These are phyloP conservation scores for Phytophthora aleatoria DNA, from an alignment of 352 stramenopile genomes.

Conservation along the genomic window DNA sequence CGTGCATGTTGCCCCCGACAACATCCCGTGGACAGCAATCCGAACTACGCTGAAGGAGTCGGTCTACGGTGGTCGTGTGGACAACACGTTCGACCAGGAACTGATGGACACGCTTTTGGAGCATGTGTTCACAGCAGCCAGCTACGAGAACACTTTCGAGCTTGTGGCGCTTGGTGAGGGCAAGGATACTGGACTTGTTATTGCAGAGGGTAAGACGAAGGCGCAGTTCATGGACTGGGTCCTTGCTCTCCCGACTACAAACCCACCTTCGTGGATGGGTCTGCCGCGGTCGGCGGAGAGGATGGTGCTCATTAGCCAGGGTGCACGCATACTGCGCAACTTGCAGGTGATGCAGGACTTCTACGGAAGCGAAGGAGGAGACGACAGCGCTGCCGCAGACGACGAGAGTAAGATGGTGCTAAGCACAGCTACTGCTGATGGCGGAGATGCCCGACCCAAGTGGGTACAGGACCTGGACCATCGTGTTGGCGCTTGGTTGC, in stretches of 20 bases:
- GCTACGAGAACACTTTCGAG: constrained; percentile 92
- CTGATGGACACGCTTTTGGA: constrained; percentile 95
- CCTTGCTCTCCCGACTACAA: constrained; percentile 83
- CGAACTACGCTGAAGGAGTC: constrained; percentile 95
- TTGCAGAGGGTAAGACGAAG: constrained; percentile 91
- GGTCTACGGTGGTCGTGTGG: constrained; percentile 98
- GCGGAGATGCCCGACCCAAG: constrained; percentile 59
- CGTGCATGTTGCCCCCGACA: constrained; percentile 93
- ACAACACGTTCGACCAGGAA: constrained; percentile 96
- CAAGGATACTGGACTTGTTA: constrained; percentile 63
- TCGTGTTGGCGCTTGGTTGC: constrained; percentile 67
- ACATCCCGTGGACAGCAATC: constrained; percentile 98
- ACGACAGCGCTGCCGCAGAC: constrained; percentile 33
- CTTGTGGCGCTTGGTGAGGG: constrained; percentile 55
- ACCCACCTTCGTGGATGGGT: constrained; percentile 93
- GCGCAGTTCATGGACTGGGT: constrained; percentile 93
- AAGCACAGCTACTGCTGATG: constrained; percentile 33
- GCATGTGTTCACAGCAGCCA: constrained; percentile 93
- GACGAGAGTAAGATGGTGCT: constrained; percentile 73
- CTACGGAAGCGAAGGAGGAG: constrained; percentile 66
- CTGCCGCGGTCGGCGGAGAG: constrained; percentile 92
- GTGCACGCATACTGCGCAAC: constrained; percentile 75
- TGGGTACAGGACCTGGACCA: constrained; percentile 86
- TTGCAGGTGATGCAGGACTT: constrained; percentile 86
- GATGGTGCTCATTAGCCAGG: constrained; percentile 87